Evolutionary conservation across 1,284 basidiomycete species (phyloP), one percentile per base, ranked within the genome.

Genomic region (Melampsora larici-populina): DNA sequence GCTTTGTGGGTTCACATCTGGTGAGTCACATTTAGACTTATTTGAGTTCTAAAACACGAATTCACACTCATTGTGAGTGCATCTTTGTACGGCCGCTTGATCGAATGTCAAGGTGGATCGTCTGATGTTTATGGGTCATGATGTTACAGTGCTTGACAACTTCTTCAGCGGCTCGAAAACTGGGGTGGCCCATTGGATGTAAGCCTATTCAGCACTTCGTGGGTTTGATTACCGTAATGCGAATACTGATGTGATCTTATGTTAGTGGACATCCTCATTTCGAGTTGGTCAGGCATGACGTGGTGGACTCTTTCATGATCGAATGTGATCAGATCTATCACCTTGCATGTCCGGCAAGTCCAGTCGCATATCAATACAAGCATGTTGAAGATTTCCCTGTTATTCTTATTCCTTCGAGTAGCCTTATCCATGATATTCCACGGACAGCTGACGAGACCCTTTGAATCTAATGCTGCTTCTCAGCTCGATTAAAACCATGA

Each of bases 251-350:
- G 90, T 11, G 18, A 58, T 58, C 1, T 79, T 93, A 95, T 84
- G 94, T 92, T 92, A 88, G 94, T 79, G 96, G 96, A 2, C 96
- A 99, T 85, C 96, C 96, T 79, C 97, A 97, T 86, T 99, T 99
- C 82, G 96, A 98, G 85, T 87, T 98, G 85, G 92, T 98, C 80
- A 89, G 96, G 79, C 96, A 98, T 85, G 96, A 99, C 84, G 92
- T 99, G 26, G 91, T 96, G 69, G 92, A 97, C 83, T 93, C 94
- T 3, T 95, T 95, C 87, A 91, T 95, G 89, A 95, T 95, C 83
- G 94, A 97, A 85, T 95, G 94, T 80, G 94, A 97, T 85, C 93
- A 97, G 86, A 97, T 97, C 81, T 97, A 97, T 85, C 94, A 97
- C 84, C 89, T 97, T 65, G 94, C 94, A 7, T 97, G 94, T 84